Conservation (phyloP, 148 eudicot species). For the Rhododendron mucronatum region DNA sequence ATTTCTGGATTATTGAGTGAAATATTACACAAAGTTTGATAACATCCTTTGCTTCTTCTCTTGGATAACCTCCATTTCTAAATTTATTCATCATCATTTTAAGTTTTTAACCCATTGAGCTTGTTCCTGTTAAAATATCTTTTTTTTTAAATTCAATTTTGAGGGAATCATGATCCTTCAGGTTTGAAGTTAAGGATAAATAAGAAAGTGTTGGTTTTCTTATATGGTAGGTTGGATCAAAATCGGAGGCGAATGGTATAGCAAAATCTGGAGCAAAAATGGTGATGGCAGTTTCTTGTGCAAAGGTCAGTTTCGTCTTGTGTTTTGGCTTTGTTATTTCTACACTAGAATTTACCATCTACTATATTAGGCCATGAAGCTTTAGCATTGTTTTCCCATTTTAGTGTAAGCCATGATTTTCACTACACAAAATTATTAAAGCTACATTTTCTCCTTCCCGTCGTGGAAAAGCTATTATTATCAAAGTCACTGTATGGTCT, state of each 20-base stretch:
- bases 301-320: conserved; percentile 52
- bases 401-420: not conserved
- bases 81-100: not conserved
- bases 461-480: not conserved
- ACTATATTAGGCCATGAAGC: not conserved
- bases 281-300: conserved; percentile 99
- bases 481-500: not conserved
- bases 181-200: not conserved
- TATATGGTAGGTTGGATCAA: conserved; percentile 78
- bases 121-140: not conserved
- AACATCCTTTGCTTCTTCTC: not conserved
- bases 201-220: not conserved
- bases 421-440: not conserved
- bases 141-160: not conserved
- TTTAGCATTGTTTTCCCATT: not conserved
- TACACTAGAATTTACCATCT: too few species aligned
- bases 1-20: not conserved
- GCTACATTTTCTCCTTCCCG: not conserved
- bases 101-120: not conserved
- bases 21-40: not conserved
- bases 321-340: not conserved
- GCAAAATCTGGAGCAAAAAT: conserved; percentile 99
- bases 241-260: conserved; percentile 92
- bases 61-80: not conserved
- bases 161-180: not conserved